A percentile compares a stretch with the other conserved stretches of the same genome.
Conservation (phyloP, 495 filamentous ascomycete genomes). For the Geoglossum glabrum region DNA sequence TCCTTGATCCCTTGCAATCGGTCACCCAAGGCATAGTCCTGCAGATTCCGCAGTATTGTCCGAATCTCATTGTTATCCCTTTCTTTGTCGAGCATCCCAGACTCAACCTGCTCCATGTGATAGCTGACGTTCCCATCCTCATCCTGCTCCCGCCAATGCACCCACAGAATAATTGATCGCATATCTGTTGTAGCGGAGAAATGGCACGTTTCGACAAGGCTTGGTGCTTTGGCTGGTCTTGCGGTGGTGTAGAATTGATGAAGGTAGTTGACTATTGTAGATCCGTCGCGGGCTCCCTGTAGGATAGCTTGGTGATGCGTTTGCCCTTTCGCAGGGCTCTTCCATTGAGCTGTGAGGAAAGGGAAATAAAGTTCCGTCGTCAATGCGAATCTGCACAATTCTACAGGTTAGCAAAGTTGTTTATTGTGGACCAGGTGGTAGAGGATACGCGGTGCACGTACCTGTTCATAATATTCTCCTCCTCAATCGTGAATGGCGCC, state of each 20-base stretch:
- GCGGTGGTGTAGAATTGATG: constrained; percentile 4
- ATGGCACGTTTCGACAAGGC: constrained; percentile 5
- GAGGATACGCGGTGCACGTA: constrained; percentile 4
- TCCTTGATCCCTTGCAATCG: constrained; percentile 5
- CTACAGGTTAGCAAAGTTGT: constrained; percentile 3
- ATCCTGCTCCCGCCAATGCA: constrained; percentile 6
- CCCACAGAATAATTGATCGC: constrained; percentile 2
- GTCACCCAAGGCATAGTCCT: constrained; percentile 6
- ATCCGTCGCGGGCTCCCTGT: constrained; percentile 4
- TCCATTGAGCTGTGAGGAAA: constrained; percentile 4
- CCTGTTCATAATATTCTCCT: constrained; percentile 5
- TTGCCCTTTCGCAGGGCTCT: not conserved
- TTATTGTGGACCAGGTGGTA: constrained; percentile 3
- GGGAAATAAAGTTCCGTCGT: constrained; percentile 6
- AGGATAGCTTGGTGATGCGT: constrained; percentile 2
- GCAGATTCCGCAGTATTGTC: constrained; percentile 6
- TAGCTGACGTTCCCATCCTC: constrained; percentile 5
- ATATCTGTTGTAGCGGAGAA: constrained; percentile 6
- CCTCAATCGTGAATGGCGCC: constrained; percentile 5
- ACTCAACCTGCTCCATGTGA: constrained; percentile 6
- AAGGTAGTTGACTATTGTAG: constrained; percentile 6
- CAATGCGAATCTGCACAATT: constrained; percentile 6
- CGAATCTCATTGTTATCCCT: constrained; percentile 6
- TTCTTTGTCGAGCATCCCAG: constrained; percentile 6
- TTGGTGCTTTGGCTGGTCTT: constrained; percentile 1